These are phyloP conservation scores for Sarcocystis neurona DNA, from an alignment of 169 alveolate species.

Conservation along the genomic window DNA sequence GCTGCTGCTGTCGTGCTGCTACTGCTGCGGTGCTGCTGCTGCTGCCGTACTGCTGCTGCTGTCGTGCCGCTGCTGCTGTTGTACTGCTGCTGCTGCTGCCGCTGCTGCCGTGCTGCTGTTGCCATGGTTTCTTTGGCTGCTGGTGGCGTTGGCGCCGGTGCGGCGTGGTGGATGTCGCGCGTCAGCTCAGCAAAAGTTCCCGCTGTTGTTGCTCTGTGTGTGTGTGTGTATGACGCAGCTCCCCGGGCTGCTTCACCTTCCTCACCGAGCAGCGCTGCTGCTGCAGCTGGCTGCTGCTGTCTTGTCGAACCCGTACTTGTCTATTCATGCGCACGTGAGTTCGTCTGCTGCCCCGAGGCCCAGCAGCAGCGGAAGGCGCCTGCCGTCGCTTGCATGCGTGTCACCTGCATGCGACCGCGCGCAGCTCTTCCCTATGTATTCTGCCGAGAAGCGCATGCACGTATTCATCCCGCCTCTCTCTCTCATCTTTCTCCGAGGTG, in stretches of 20 bases:
- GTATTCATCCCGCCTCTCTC: neutral
- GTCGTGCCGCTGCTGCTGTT: no score
- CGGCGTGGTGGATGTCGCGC: neutral
- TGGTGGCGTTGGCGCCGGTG: no score
- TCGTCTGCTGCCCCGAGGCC: neutral
- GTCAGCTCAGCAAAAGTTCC: neutral
- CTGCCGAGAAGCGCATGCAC: neutral
- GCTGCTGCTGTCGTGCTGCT: no score
- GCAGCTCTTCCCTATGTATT: no score
- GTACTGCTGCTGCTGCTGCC: no score
- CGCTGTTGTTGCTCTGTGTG: neutral
- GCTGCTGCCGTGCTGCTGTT: no score
- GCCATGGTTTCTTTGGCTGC: no score
- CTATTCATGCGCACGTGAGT: conserved; percentile 15
- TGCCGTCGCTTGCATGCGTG: no score
- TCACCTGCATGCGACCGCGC: no score
- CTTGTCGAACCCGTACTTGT: conserved; percentile 1
- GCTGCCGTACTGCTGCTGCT: no score
- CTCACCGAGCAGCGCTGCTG: conserved; percentile 39
- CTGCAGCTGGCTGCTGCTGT: conserved; percentile 28
- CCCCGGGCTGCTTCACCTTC: conserved; percentile 8
- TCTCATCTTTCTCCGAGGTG: neutral
- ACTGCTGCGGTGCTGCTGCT: no score
- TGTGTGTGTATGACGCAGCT: neutral
- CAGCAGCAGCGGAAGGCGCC: no score